Percentiles rank a stretch among this genome's conserved stretches.
Evolutionary conservation across 2,329 filamentous ascomycete genomes (phyloP).

Genomic region (Alternaria metachromatica): DNA sequence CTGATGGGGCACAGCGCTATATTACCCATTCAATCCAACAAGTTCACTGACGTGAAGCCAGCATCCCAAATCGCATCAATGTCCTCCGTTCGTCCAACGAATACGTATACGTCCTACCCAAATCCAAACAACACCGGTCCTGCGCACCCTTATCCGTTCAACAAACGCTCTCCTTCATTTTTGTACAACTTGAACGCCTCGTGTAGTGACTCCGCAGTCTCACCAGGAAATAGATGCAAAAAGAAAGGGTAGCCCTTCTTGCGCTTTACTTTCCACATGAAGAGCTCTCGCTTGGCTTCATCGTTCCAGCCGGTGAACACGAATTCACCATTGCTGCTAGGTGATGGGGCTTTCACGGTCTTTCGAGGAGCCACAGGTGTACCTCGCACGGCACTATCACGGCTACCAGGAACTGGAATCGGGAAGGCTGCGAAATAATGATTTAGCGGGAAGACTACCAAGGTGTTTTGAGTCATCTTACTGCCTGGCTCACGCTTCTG

Average conservation of each 20-base stretch:
- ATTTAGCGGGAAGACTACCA: not conserved
- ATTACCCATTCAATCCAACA: not conserved
- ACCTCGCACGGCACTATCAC: not conserved
- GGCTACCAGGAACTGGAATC: not conserved
- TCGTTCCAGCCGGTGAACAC: constrained; percentile 6
- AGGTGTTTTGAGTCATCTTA: not conserved
- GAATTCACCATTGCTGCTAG: not conserved
- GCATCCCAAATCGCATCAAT: not conserved
- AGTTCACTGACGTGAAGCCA: not conserved
- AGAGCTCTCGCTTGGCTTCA: constrained; percentile 2
- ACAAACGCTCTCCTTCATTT: not conserved
- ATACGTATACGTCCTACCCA: not conserved
- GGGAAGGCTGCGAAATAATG: not conserved
- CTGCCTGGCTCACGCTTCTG: not conserved
- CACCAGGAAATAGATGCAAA: constrained; percentile 2
- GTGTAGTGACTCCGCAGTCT: not conserved
- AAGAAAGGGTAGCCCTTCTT: constrained; percentile 3
- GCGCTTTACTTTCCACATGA: constrained; percentile 2
- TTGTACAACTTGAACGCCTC: constrained; percentile 4
- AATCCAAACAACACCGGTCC: not conserved
- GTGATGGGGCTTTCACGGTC: not conserved
- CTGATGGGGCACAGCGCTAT: not conserved
- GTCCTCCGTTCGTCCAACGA: not conserved
- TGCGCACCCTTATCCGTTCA: not conserved
- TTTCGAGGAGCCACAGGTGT: not conserved